Base-by-base conservation (phyloP, 192 early-diverging fungal species). In the Gigaspora rosea region DNA sequence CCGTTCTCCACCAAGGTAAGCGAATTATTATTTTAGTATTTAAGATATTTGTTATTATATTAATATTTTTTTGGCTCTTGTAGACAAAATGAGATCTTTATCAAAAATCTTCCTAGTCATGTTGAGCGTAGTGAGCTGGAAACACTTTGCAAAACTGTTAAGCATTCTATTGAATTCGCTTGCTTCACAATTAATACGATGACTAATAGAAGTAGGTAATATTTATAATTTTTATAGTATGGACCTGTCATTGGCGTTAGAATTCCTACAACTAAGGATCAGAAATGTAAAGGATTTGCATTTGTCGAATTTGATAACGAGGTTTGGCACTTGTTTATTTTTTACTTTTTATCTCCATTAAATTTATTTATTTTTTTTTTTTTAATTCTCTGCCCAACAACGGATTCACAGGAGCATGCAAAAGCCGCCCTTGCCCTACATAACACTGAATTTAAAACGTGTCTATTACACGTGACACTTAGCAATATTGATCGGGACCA, bases 401-500 rank as follows among this genome's bases (percentile, higher is more conserved):
- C 27, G 27, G 27, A 27, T 27, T 27, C 27, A 27, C n/a, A 65
- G 63, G 63, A 46, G 35, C 11, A 41, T 65, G 63, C 63, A 8
- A n/a, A 65, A 65, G 18, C 47, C 7, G 46, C 69, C 3, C 27
- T 54, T 18, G 48, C 12, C 8, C 27, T 71, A 35, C 49, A 71
- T 33, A 22, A 18, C 8, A 51, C 49, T 1, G 69, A 71, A 71
- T 71, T 71, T 54, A 71, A 71, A 71, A n/a, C n/a, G 27, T 71
- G 50, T 51, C 3, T 71, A 36, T 65, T 65, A 36, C 33, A n/a
- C 16, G 63, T 65, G 33, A 2, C 4, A 8, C 63, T 65, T 36
- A 65, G 63, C 27, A 16, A 8, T 18, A 65, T 46, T 46, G 18
- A 27, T 27, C 27, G 27, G 27, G 27, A 27, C 27, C 27, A 27